These are phyloP conservation scores for Noccaea caerulescens DNA, from an alignment of 345 rosid species.

Conservation along the genomic window DNA sequence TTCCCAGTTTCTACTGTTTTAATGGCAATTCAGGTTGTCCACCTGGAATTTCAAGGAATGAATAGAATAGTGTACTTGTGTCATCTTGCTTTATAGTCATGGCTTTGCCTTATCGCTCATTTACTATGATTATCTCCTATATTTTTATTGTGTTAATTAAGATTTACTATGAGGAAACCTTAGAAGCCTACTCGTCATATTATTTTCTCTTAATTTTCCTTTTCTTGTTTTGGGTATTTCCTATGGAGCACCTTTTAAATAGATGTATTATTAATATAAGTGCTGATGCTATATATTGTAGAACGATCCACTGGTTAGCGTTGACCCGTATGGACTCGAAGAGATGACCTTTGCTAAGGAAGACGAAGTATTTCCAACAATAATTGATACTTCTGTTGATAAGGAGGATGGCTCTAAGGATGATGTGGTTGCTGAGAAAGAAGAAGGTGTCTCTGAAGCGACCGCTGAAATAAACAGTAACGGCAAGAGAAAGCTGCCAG, in stretches of 20 bases:
- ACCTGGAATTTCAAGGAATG: constrained; percentile 2
- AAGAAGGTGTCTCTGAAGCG: constrained; percentile 51
- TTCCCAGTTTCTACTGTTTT: constrained; percentile 1
- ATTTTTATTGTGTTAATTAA: constrained; percentile 17
- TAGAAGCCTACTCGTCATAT: background rate
- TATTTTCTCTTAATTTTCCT: background rate
- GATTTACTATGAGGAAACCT: constrained; percentile 18
- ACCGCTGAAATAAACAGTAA: constrained; percentile 47
- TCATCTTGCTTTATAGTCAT: constrained; percentile 32
- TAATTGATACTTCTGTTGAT: constrained; percentile 49
- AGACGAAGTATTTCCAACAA: constrained; percentile 71
- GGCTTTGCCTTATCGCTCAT: constrained; percentile 7
- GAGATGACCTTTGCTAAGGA: constrained; percentile 85
- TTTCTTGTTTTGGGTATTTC: constrained; percentile 12
- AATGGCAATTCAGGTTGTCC: constrained; percentile 8
- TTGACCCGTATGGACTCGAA: constrained; percentile 60
- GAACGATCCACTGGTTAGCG: constrained; percentile 50
- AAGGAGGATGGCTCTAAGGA: constrained; percentile 38
- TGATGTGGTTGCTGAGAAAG: constrained; percentile 44
- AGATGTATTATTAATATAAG: background rate
- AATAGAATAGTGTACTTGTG: constrained; percentile 8
- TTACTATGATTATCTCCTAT: constrained; percentile 15
- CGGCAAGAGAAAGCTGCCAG: constrained; percentile 73
- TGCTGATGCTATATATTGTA: constrained; percentile 36
- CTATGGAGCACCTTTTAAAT: constrained; percentile 6